Base-by-base conservation (phyloP, 73 alveolate species). In the Symbiodinium pilosum region DNA sequence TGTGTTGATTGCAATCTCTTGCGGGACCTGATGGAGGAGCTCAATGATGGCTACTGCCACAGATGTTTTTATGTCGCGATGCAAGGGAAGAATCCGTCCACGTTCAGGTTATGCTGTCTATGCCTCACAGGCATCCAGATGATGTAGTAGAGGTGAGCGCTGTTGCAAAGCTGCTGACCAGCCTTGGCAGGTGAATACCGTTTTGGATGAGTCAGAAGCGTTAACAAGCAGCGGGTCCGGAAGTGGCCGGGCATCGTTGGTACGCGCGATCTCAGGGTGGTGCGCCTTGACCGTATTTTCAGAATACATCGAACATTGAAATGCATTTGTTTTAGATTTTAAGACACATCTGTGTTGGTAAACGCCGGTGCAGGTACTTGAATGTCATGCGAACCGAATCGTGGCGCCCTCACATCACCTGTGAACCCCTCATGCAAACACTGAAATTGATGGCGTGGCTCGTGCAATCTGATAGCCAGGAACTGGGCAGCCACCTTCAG, bases 71-170 rank as follows among this genome's bases (percentile, higher is more conserved):
- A 47, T 21, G 8, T 30, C 7, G 77, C 28, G 75, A 4, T 56
- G 43, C n/a, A n/a, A n/a, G n/a, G n/a, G n/a, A n/a, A n/a, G n/a
- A n/a, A n/a, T n/a, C n/a, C n/a, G n/a, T n/a, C n/a, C n/a, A n/a
- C n/a, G n/a, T n/a, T n/a, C n/a, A 88, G 95, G 97, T 26, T 91
- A 69, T 77, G 71, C 97, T 2, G 97, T 91, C 38, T 88, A 69
- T 32, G 97, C 97, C 20, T 87, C 97, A n/a, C 89, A 91, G 97
- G 97, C 97, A n/a, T 16, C n/a, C n/a, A n/a, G n/a, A n/a, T 47
- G 6, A 9, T 47, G 59, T 47, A 14, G 6, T 47, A 9, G 59
- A 47, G 6, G 14, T 9, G 14, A 47, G 59, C 59, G 14, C 81
- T 24, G 36, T 64, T 2, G 81, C 81, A 26, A 26, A 7, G 77